These are phyloP conservation scores for Acmispon strigosus DNA, from an alignment of 306 rosid genomes.

Conservation along the genomic window DNA sequence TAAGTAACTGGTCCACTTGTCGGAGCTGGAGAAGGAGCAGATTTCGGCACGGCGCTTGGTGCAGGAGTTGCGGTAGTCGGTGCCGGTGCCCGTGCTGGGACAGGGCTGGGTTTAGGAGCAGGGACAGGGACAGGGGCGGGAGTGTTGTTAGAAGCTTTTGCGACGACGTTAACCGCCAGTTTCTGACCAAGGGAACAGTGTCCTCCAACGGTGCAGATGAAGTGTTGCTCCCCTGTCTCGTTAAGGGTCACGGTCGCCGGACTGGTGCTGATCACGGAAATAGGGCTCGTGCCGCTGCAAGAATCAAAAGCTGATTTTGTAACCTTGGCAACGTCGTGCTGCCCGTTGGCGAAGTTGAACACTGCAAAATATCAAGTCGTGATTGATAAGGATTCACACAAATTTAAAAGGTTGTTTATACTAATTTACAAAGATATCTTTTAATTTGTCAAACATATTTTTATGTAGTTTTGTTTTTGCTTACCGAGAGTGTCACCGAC, in stretches of 20 bases:
- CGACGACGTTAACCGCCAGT: constrained; percentile 38
- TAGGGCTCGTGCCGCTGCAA: constrained; percentile 26
- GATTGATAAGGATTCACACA: no score
- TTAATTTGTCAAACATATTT: no score
- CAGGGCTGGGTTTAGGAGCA: constrained; percentile 41
- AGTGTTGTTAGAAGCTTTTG: constrained; percentile 6
- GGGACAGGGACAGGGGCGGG: constrained; percentile 25
- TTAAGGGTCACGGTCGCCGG: constrained; percentile 37
- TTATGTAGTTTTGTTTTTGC: not conserved
- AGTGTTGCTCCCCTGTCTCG: constrained; percentile 45
- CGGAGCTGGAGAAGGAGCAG: constrained; percentile 13
- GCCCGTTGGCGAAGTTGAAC: constrained; percentile 34
- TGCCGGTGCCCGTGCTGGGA: constrained; percentile 24
- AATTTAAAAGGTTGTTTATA: no score
- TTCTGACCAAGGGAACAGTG: constrained; percentile 58
- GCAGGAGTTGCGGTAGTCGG: not conserved
- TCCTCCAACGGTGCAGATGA: constrained; percentile 34
- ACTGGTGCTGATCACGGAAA: not conserved
- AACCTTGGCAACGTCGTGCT: constrained; percentile 47
- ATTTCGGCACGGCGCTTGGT: not conserved
- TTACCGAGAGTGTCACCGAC: constrained; percentile 58
- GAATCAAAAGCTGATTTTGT: constrained; percentile 43
- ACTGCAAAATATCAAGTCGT: constrained; percentile 19
- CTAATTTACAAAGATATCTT: no score
- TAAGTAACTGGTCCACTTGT: constrained; percentile 28